Base-by-base conservation (phyloP, 192 early-diverging fungal genomes). In the Rhizophagus clarus region DNA sequence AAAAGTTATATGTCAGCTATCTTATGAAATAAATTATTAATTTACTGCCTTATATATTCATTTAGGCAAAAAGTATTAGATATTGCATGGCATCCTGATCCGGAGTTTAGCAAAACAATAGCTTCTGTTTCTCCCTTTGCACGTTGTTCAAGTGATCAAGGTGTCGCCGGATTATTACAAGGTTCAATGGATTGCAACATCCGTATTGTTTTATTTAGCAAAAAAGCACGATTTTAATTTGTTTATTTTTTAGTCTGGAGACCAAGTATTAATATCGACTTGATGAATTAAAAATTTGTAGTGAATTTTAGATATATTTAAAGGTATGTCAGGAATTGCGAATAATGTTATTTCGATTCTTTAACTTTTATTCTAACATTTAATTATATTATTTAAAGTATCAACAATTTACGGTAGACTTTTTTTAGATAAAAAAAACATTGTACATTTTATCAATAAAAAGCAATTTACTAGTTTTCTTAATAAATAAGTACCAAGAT, bases 71-170 rank as follows among this genome's bases (percentile, higher is more conserved):
- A 45, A 24, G 72, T 74, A 14, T 14, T n/a, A 20, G 72, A 74
- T 29, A 51, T 74, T 10, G 42, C 72, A 32, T 74, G 72, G 72
- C 72, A 74, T 74, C 72, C 72, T 56, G 47, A 49, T 32, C n/a
- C n/a, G 1, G 28, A 47, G 14, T 60, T 34, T 22, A 28, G 32
- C 15, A 28, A 56, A 9, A 74, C 72, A 1, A 74, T 74, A 28
- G 72, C 47, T 11, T 74, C 72, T 0, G 47, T 74, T 51, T 74
- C 72, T 17, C n/a, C 72, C 32, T 56, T 56, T 56, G 17, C 3
- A 7, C 7, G 20, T 17, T 20, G n/a, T 56, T 56, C 51, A 20
- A 22, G 20, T 56, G 51, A 56, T 22, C 17, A 17, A 1, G 51
- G 51, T 22, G 5, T 56, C n/a, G 4, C 51, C 51, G 51, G 51